phyloP scores from a whole-genome alignment of 2,329 filamentous ascomycete genomes.

The Cadophora gregata region DNA sequence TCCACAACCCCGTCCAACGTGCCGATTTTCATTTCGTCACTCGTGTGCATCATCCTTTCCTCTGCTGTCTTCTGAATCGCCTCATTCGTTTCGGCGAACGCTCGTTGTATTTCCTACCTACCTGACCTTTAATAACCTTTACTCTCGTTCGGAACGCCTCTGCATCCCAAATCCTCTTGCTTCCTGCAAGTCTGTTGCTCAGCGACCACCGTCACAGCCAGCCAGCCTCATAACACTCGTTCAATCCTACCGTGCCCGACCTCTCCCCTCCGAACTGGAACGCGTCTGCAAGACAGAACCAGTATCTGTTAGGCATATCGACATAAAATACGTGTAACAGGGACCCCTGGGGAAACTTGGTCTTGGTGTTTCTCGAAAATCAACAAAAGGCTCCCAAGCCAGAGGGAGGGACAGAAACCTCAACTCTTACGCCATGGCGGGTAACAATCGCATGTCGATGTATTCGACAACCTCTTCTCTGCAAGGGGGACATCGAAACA shows the following conservation, averaged over 20 bases:
- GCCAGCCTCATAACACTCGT: conserved; percentile 25
- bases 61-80: conserved; percentile 42
- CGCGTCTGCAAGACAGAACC: conserved; percentile 4
- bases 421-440: conserved; percentile 39
- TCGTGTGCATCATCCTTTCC: background rate
- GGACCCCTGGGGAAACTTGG: conserved; percentile 9
- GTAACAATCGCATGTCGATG: conserved; percentile 57
- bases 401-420: conserved; percentile 26
- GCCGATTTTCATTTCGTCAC: conserved; percentile 10
- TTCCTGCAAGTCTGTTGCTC: conserved; percentile 37
- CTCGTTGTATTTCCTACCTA: conserved; percentile 35
- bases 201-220: conserved; percentile 29
- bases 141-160: conserved; percentile 16
- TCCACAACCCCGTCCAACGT: background rate
- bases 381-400: conserved; percentile 33
- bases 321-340: background rate
- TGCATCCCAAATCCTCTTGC: conserved; percentile 5
- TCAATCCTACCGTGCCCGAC: conserved; percentile 21
- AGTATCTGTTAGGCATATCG: background rate
- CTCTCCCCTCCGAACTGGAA: background rate
- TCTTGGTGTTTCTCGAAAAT: conserved; percentile 23
- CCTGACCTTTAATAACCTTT: conserved; percentile 21
- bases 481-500: conserved; percentile 56
- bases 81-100: conserved; percentile 66
- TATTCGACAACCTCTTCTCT: conserved; percentile 72